Percentiles rank a stretch among this genome's conserved stretches.
These are phyloP conservation scores for Rutstroemia sp. DNA, from an alignment of 2,329 filamentous ascomycete genomes.

Conservation along the genomic window DNA sequence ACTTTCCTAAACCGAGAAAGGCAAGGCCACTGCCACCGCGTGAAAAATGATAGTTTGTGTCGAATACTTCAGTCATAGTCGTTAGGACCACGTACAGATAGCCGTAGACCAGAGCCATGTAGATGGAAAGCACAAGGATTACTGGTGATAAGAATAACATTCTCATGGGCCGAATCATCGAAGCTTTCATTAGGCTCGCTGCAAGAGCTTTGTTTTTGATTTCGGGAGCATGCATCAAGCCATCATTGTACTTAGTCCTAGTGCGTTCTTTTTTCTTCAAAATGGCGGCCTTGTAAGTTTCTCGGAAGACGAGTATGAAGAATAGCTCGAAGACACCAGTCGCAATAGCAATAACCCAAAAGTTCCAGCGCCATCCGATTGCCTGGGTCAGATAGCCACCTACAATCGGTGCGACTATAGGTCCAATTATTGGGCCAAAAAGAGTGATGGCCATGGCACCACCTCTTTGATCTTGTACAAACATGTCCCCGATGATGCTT, in stretches of 20 bases:
- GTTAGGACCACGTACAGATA: constrained; percentile 40
- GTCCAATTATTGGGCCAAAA: constrained; percentile 26
- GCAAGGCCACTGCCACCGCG: constrained; percentile 44
- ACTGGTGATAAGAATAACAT: constrained; percentile 44
- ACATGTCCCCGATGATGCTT: constrained; percentile 40
- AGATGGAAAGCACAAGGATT: constrained; percentile 37
- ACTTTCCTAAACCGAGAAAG: constrained; percentile 45
- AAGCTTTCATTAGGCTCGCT: constrained; percentile 31
- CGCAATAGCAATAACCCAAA: constrained; percentile 39
- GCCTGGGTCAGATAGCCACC: constrained; percentile 34
- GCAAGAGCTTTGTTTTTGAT: constrained; percentile 2
- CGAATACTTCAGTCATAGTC: constrained; percentile 36
- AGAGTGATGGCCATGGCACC: constrained; percentile 29
- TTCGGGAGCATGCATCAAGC: no score
- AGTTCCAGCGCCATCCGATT: constrained; percentile 44
- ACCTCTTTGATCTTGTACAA: no score
- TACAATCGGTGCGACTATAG: constrained; percentile 27
- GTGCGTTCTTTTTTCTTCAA: constrained; percentile 35
- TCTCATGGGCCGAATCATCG: constrained; percentile 33
- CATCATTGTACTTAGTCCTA: no score
- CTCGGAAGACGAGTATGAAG: constrained; percentile 37
- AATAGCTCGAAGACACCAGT: constrained; percentile 37
- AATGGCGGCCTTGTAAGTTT: constrained; percentile 55
- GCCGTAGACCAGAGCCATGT: constrained; percentile 34
- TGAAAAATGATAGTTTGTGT: constrained; percentile 33